Evolutionary conservation across 345 rosid genomes (phyloP), one percentile per base, ranked within the genome.

Genomic region (Rhizophora apiculata): DNA sequence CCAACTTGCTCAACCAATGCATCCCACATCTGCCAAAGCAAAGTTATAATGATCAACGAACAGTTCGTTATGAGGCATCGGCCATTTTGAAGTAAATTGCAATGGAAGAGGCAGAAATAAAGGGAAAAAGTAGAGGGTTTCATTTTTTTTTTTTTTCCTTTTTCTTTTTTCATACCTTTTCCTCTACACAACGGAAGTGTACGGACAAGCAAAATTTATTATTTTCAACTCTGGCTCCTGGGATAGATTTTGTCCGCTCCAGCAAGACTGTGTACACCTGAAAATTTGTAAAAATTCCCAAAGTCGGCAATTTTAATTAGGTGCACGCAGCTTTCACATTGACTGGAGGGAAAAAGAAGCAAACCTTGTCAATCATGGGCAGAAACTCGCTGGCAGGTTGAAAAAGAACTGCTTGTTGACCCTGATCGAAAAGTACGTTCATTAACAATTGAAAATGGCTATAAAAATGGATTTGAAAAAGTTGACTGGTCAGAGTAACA

Each of bases 151-250:
- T 32, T 6, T 1, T 34, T 34, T 34, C 8, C 37, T 7, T 34
- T 34, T 34, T 34, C 37, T 8, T 34, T 34, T 34, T 34, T 7
- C 24, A 34, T 74, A 91, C 98, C 83, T 83, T 83, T 74, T 95
- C 98, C 1, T 89, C 90, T 4, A 95, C 99, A 49, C 96, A 72
- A 8, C 99, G 87, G 71, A 83, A 95, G 75, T 95, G 99, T 13
- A 95, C 97, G 36, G 99, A 90, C 51, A 88, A 58, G 58, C 97
- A 92, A 64, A 92, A 95, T 80, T 85, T 90, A 84, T 95, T 93
- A 82, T 92, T 82, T 77, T 95, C 99, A 21, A 95, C 90, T 79
- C 62, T 82, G 3, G 88, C 94, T 74, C 99, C 98, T 0, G 87
- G 84, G n/a, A 83, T 86, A n/a, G 86, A 75, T 81, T 85, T 89